Evolutionary conservation across 768 basidiomycete genomes (phyloP).

Genomic region (Termitomyces sp.): DNA sequence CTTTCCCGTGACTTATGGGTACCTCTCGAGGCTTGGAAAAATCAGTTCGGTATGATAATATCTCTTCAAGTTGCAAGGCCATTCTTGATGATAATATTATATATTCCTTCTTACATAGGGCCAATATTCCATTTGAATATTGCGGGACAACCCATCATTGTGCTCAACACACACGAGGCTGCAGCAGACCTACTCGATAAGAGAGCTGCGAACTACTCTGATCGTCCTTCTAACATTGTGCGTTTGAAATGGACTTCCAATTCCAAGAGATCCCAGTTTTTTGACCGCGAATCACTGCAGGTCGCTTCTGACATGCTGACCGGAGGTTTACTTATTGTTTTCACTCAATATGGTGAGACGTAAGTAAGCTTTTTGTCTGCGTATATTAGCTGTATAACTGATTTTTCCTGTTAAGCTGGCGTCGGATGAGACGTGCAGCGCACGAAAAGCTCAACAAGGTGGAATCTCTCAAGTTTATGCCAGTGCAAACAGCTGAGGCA

Average conservation of each 20-base stretch:
- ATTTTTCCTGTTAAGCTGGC: neutral
- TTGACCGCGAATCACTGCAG: neutral
- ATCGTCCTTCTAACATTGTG: neutral
- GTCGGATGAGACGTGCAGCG: conserved; percentile 16
- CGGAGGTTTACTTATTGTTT: neutral
- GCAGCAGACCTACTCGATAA: neutral
- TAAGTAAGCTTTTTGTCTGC: neutral
- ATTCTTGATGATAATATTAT: neutral
- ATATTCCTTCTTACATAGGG: neutral
- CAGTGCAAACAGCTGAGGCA: conserved; percentile 26
- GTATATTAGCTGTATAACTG: neutral
- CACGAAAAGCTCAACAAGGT: conserved; percentile 29
- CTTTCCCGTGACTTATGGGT: neutral
- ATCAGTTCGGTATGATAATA: neutral
- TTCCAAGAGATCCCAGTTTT: neutral
- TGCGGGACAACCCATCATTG: neutral
- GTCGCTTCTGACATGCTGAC: neutral
- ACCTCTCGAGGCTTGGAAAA: neutral
- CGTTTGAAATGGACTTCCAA: neutral
- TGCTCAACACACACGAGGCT: neutral
- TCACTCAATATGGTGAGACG: neutral
- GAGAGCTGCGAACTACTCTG: neutral
- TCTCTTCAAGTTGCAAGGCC: neutral
- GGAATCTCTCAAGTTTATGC: conserved; percentile 17
- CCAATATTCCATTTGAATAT: neutral